Base-by-base conservation (phyloP, 192 early-diverging fungal species). In the Gryganskiella cystojenkinii region DNA sequence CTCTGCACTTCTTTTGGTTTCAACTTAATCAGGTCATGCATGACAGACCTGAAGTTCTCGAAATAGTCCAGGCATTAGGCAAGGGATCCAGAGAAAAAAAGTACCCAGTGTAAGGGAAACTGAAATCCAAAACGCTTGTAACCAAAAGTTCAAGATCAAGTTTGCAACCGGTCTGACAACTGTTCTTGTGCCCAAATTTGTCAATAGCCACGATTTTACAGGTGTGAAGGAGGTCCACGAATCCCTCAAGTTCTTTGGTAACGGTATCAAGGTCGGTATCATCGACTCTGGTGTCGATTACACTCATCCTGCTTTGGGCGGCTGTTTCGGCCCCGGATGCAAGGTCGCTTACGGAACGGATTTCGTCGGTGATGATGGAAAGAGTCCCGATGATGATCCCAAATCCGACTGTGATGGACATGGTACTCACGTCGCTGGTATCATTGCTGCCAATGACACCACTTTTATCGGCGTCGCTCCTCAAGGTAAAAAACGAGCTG, bases 401-500 rank as follows among this genome's bases (percentile, higher is more conserved):
- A 81, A 78, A 37, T 85, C 88, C 44, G 84, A 82, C 0, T 91
- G 90, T 65, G 82, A 87, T 53, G 90, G 88, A 5, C 90, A 91
- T 51, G 71, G 64, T 19, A 90, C 89, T 19, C 87, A 91, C 42
- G 83, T 90, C 14, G 80, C 86, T 14, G 92, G 92, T 5, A 94
- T 94, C 31, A 87, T 93, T 63, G 92, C 87, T 15, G 93, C 90
- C 15, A 81, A 89, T n/a, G 89, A 91, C 9, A 73, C 62, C 34
- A 65, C 74, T n/a, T 85, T 94, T 60, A 79, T 67, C 28, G 96
- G 96, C 46, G 92, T 95, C 22, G 95, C 94, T 17, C 96, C 96
- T 0, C 86, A 87, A 51, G 95, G 86, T 85, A 79, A 69, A 19
- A 11, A 44, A n/a, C n/a, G n/a, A n/a, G n/a, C n/a, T n/a, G n/a